These are phyloP conservation scores for Citrus maxima DNA, from an alignment of 345 rosid genomes.

Conservation along the genomic window DNA sequence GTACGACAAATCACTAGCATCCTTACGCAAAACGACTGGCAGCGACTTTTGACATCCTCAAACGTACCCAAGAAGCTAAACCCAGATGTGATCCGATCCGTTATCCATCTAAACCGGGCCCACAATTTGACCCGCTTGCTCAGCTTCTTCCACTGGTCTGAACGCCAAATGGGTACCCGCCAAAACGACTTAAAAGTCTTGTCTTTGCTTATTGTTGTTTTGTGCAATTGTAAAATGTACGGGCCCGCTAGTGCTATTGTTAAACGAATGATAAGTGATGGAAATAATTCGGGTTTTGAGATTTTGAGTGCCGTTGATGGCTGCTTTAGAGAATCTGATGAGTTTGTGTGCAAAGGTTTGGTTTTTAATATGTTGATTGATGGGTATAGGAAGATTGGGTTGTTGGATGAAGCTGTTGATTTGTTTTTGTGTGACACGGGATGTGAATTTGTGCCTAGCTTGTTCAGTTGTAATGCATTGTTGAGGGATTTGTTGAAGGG, in stretches of 20 bases:
- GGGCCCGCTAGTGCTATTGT: constrained; percentile 14
- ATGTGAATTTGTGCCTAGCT: constrained; percentile 9
- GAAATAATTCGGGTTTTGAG: constrained; percentile 9
- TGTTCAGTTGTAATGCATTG: constrained; percentile 30
- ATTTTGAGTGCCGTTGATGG: constrained; percentile 23
- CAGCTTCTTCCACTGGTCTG: constrained; percentile 30
- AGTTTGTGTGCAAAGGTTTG: neutral
- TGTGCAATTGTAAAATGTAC: constrained; percentile 19
- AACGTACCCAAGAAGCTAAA: constrained; percentile 9
- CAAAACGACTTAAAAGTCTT: constrained; percentile 17
- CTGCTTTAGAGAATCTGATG: constrained; percentile 11
- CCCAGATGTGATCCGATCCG: constrained; percentile 29
- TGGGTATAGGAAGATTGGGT: constrained; percentile 19
- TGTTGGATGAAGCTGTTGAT: constrained; percentile 26
- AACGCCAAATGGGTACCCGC: neutral
- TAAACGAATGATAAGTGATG: constrained; percentile 8
- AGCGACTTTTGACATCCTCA: constrained; percentile 19
- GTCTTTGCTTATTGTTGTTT: constrained; percentile 16
- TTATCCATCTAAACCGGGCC: constrained; percentile 15
- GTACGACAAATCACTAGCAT: constrained; percentile 24
- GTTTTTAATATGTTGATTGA: constrained; percentile 28
- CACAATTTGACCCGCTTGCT: constrained; percentile 22
- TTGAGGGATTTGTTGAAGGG: constrained; percentile 33
- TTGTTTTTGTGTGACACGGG: constrained; percentile 23
- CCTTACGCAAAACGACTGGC: constrained; percentile 27